Evolutionary conservation across 2,329 filamentous ascomycete species (phyloP).

Genomic region (Aspergillus floridensis): DNA sequence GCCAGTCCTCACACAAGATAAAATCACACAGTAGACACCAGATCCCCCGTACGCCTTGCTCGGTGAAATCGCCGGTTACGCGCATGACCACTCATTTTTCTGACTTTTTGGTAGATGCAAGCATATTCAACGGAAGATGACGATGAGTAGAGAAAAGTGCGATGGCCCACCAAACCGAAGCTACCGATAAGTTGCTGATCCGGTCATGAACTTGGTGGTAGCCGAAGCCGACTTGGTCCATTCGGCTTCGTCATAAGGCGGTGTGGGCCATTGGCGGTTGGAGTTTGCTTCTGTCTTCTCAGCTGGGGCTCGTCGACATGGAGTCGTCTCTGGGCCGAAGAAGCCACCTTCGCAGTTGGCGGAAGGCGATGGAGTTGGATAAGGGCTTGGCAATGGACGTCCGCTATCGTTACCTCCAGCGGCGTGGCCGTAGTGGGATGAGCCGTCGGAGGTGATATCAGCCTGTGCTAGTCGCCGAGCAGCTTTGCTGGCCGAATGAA

Average conservation of each 20-base stretch:
- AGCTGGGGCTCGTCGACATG: slow-evolving; percentile 67
- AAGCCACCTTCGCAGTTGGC: slow-evolving; percentile 75
- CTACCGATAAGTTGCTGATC: slow-evolving; percentile 43
- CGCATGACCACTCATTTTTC: slow-evolving; percentile 24
- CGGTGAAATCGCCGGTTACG: slow-evolving; percentile 24
- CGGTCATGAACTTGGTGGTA: slow-evolving; percentile 74
- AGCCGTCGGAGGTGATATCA: slow-evolving; percentile 37
- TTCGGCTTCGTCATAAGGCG: slow-evolving; percentile 89
- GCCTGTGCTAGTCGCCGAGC: slow-evolving; percentile 65
- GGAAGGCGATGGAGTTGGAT: slow-evolving; percentile 73
- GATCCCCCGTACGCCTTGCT: slow-evolving; percentile 32
- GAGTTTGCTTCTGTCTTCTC: slow-evolving; percentile 52
- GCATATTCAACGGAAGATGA: slow-evolving; percentile 17
- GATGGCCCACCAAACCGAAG: neutral
- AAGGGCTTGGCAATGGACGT: slow-evolving; percentile 48
- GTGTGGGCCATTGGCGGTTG: slow-evolving; percentile 83
- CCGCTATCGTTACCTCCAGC: slow-evolving; percentile 28
- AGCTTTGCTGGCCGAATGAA: slow-evolving; percentile 72
- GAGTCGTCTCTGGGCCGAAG: slow-evolving; percentile 58
- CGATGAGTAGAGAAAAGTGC: slow-evolving; percentile 13
- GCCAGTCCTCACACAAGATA: slow-evolving; percentile 20
- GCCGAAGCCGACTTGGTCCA: slow-evolving; percentile 83
- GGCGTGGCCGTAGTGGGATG: slow-evolving; percentile 56
- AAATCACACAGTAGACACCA: slow-evolving; percentile 24
- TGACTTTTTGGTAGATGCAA: slow-evolving; percentile 18